Percentiles rank a stretch among this genome's conserved stretches.
Conservation (phyloP, 108 stramenopile species). For the Fistulifera pelliculosa region DNA sequence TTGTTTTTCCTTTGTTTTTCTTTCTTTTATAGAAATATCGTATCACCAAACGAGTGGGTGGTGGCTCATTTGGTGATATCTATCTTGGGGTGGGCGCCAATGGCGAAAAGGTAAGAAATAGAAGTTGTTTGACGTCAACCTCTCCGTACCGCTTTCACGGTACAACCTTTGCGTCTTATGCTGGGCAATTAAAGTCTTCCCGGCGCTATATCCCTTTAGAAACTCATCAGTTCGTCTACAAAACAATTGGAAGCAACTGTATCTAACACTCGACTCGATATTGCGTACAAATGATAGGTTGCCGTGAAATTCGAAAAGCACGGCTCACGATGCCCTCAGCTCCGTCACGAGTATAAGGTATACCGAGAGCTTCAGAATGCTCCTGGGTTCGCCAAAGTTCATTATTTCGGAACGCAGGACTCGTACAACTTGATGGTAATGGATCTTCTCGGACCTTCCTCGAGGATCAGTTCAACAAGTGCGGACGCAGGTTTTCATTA, state of each 20-base stretch:
- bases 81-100: slow-evolving; percentile 89
- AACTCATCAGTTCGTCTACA: no score
- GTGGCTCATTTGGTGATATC: slow-evolving; percentile 99
- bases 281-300: slow-evolving; percentile 39
- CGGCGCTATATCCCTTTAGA: no score
- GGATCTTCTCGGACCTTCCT: slow-evolving; percentile 94
- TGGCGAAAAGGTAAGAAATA: slow-evolving; percentile 72
- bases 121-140: no score
- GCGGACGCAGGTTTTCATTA: slow-evolving; percentile 91
- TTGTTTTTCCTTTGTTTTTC: not conserved
- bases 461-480: slow-evolving; percentile 98
- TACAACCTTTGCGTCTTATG: no score
- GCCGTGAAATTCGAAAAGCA: slow-evolving; percentile 93
- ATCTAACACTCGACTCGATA: no score
- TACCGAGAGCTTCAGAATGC: slow-evolving; percentile 97
- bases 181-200: no score
- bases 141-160: no score
- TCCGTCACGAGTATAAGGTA: slow-evolving; percentile 99
- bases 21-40: slow-evolving; percentile 69
- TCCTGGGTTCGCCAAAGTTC: slow-evolving; percentile 91
- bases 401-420: slow-evolving; percentile 95
- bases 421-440: slow-evolving; percentile 99
- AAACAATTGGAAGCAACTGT: no score
- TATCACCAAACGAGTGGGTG: slow-evolving; percentile 96
- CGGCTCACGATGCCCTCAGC: slow-evolving; percentile 89